phyloP scores from a whole-genome alignment of 1,284 basidiomycete genomes.

The Mrakiaceae sp. region DNA sequence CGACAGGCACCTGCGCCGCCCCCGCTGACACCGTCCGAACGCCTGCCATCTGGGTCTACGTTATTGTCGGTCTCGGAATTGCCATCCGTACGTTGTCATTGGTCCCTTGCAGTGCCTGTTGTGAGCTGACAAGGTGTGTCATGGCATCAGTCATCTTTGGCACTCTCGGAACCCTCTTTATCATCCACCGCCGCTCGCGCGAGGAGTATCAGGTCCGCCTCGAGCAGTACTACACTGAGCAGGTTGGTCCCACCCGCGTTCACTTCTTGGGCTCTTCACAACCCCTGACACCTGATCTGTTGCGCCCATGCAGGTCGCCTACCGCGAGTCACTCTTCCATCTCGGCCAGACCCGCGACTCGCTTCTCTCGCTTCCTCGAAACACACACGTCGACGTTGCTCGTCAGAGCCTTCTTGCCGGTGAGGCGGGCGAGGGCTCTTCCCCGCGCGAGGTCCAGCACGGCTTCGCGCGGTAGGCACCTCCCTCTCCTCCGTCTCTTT shows the following conservation, averaged over 20 bases:
- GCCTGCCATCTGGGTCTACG: constrained; percentile 57
- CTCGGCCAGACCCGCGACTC: constrained; percentile 34
- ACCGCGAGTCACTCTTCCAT: constrained; percentile 36
- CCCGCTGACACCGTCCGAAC: constrained; percentile 52
- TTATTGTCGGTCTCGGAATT: constrained; percentile 59
- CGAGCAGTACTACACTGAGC: constrained; percentile 75
- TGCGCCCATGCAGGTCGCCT: constrained; percentile 28
- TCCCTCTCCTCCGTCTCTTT: neutral
- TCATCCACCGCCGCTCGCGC: constrained; percentile 57
- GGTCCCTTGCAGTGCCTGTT: neutral
- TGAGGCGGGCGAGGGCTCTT: neutral
- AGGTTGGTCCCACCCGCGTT: constrained; percentile 39
- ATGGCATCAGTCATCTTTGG: constrained; percentile 51
- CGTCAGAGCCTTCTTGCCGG: neutral
- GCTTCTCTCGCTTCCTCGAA: constrained; percentile 22
- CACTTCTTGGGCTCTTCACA: too few species aligned
- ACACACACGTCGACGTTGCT: neutral
- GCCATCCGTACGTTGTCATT: constrained; percentile 44
- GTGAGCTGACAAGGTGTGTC: neutral
- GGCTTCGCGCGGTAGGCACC: neutral
- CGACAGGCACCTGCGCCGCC: constrained; percentile 48
- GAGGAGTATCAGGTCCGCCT: constrained; percentile 66
- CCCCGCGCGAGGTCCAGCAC: neutral
- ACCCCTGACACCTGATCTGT: neutral
- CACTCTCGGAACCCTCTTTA: constrained; percentile 54